Conservation (phyloP, 2,329 filamentous ascomycete genomes). For the Ophiostoma sp. region DNA sequence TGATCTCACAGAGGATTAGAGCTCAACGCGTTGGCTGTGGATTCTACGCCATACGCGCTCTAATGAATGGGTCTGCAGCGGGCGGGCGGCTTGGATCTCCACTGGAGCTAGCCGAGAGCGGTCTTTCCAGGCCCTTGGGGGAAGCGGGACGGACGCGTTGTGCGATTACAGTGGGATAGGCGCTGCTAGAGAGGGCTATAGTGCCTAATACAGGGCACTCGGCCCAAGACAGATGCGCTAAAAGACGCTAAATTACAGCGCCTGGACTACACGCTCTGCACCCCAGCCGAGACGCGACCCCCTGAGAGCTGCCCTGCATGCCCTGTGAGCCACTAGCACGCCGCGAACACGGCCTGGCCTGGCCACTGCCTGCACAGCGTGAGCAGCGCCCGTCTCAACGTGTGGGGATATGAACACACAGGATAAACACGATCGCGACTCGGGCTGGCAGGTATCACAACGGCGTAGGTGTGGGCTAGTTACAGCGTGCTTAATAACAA, state of each 20-base stretch:
- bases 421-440: conserved; percentile 5
- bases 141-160: neutral
- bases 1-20: neutral
- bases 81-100: conserved; percentile 3
- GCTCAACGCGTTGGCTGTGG: conserved; percentile 5
- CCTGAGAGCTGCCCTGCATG: neutral
- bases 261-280: too few relatives aligned
- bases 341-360: too few relatives aligned
- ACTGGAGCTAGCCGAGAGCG: conserved; percentile 10
- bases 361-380: neutral
- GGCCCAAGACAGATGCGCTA: too few relatives aligned
- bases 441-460: neutral
- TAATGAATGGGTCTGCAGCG: conserved; percentile 11
- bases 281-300: neutral
- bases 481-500: neutral
- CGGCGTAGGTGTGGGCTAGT: too few relatives aligned
- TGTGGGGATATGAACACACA: neutral
- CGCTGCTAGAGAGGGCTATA: neutral
- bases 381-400: neutral
- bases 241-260: neutral
- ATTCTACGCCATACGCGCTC: conserved; percentile 4
- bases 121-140: conserved; percentile 4
- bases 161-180: neutral
- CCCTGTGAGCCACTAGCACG: too few relatives aligned
- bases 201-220: neutral